A percentile compares a stretch with the other conserved stretches of the same genome.
phyloP scores from a whole-genome alignment of 129 eudicot species.

The Glebionis coronaria region DNA sequence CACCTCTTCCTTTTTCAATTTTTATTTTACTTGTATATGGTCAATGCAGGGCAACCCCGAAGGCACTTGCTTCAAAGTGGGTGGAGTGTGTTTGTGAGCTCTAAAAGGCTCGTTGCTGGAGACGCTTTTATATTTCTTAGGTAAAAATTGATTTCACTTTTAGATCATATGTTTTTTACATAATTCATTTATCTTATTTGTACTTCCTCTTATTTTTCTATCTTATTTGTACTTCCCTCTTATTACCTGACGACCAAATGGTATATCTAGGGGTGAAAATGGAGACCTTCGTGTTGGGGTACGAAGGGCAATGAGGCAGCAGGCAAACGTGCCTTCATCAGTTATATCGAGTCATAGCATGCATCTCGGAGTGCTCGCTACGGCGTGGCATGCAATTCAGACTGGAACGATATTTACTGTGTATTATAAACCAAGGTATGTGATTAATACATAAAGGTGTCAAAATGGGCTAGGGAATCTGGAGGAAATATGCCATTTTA shows the following conservation, averaged over 20 bases:
- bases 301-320: constrained; percentile 88
- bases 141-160: constrained; percentile 26
- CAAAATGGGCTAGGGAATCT: constrained; percentile 4
- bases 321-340: constrained; percentile 71
- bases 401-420: constrained; percentile 71
- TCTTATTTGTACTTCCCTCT: neutral
- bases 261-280: constrained; percentile 62
- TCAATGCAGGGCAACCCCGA: constrained; percentile 80
- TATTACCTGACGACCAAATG: constrained; percentile 17
- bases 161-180: neutral
- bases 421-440: constrained; percentile 77
- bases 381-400: constrained; percentile 78
- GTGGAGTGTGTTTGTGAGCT: constrained; percentile 98
- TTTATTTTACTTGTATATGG: constrained; percentile 3
- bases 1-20: neutral
- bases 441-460: constrained; percentile 1
- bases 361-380: constrained; percentile 88
- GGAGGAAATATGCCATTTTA: too few relatives aligned
- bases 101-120: constrained; percentile 93
- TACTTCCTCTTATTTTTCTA: neutral
- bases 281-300: constrained; percentile 88
- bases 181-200: neutral
- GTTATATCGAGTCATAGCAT: constrained; percentile 90
- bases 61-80: constrained; percentile 96
- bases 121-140: constrained; percentile 92